Base-by-base conservation (phyloP, 2,329 filamentous ascomycete genomes). In the Diaporthe citriasiana region DNA sequence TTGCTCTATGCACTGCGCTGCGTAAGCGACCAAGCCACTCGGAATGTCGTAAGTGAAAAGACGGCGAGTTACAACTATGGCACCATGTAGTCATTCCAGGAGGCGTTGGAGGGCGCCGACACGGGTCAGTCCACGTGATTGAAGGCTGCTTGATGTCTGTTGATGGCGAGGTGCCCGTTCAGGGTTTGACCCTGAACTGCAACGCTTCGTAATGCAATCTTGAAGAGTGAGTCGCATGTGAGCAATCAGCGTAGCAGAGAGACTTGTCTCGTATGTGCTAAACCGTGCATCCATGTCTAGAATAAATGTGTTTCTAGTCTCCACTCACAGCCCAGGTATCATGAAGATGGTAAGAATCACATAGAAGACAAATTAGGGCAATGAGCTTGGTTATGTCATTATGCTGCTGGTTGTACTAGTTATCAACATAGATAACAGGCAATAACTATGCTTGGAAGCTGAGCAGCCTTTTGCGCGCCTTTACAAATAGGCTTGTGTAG, bases 1-100 rank as follows among this genome's bases (percentile, higher is more conserved):
- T 66, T 19, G 35, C 13, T n/a, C 15, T 35, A 4, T 51, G 63
- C 63, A 22, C 45, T 38, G 63, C 33, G 63, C 45, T 66, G 63
- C 63, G 45, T 66, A 66, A 66, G 60, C 60, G 60, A 25, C 42
- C 60, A 66, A 66, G 63, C 63, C 63, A 51, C 63, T 38, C 33
- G 45, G 30, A 38, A 51, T 19, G 15, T 66, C 30, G 45, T 25
- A 19, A 33, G 3, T 56, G 8, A 17, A 15, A n/a, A 19, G 47
- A 15, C n/a, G 47, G 6, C 42, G 47, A 13, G 1, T 51, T 25
- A 25, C 47, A 2, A 5, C 12, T 3, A 10, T 50, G n/a, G 45
- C 45, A 47, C 8, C 19, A 9, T 17, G 19, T 50, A 50, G 47
- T 4, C 22, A 4, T 0, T 25, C 9, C 22, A 50, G 10, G 10